Percentiles rank a stretch among this genome's conserved stretches.
phyloP scores from a whole-genome alignment of 169 alveolate species.

The Plasmodium gallinaceum region DNA sequence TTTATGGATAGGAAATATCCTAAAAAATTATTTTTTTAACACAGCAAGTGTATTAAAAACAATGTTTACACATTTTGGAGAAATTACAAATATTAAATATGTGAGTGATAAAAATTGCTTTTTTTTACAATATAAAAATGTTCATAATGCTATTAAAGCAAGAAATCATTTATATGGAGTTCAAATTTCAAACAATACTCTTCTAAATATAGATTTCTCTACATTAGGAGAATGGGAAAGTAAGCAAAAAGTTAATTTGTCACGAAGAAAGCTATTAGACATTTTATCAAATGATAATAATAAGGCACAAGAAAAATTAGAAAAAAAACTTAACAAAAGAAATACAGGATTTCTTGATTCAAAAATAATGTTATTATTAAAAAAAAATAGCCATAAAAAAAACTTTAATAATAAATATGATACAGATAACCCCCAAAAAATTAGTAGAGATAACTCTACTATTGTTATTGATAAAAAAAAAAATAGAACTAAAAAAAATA shows the following conservation, averaged over 20 bases:
- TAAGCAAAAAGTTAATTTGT: slow-evolving; percentile 22
- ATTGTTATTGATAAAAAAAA: background rate
- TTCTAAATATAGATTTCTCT: slow-evolving; percentile 43
- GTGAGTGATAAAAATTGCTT: slow-evolving; percentile 40
- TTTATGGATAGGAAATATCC: slow-evolving; percentile 62
- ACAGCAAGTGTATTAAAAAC: slow-evolving; percentile 11
- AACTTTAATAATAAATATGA: background rate
- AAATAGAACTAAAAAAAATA: background rate
- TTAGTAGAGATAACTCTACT: background rate
- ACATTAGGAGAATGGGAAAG: slow-evolving; percentile 39
- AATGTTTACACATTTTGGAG: slow-evolving; percentile 44
- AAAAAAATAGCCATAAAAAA: slow-evolving; percentile 20
- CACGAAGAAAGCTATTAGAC: slow-evolving; percentile 26
- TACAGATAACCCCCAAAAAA: background rate
- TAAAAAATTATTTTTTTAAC: slow-evolving; percentile 19
- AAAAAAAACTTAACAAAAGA: slow-evolving; percentile 10
- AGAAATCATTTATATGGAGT: slow-evolving; percentile 61
- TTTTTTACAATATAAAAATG: slow-evolving; percentile 23
- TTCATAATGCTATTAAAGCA: slow-evolving; percentile 29
- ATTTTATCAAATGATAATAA: slow-evolving; percentile 27
- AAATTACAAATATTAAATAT: slow-evolving; percentile 6
- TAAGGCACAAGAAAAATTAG: slow-evolving; percentile 13
- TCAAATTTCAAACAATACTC: slow-evolving; percentile 25
- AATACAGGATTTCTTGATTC: slow-evolving; percentile 33
- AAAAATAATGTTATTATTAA: slow-evolving; percentile 22